A percentile compares a stretch with the other conserved stretches of the same genome.
Conservation (phyloP, 176 grass and related monocot species). For the Rhynchospora tenuis region DNA sequence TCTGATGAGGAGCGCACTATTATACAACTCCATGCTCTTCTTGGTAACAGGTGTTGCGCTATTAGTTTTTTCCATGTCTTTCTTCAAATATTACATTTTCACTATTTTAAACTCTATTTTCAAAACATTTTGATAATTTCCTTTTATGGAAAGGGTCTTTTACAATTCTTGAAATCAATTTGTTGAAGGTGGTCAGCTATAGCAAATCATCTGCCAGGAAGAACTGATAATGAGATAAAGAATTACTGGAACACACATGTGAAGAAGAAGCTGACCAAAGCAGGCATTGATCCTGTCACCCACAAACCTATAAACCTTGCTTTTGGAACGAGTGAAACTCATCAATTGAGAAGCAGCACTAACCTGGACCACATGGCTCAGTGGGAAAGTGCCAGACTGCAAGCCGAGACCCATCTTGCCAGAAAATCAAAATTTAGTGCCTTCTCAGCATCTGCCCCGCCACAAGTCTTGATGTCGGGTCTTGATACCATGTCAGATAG, state of each 20-base stretch:
- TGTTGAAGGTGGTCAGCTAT: constrained; percentile 23
- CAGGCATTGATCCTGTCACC: constrained; percentile 15
- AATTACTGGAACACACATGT: constrained; percentile 28
- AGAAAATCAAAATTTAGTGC: constrained; percentile 26
- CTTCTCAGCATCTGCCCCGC: neutral
- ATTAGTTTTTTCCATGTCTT: neutral
- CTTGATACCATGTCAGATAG: neutral
- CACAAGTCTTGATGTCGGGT: neutral
- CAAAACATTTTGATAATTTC: neutral
- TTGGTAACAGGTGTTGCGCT: neutral
- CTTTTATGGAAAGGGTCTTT: neutral
- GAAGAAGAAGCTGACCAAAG: constrained; percentile 11
- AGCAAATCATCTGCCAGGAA: constrained; percentile 14
- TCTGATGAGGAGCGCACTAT: neutral
- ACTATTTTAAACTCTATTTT: neutral
- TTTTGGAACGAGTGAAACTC: neutral
- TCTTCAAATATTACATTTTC: neutral
- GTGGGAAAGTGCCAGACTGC: constrained; percentile 38
- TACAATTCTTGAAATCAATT: neutral
- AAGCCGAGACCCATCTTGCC: constrained; percentile 34
- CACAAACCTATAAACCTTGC: constrained; percentile 7
- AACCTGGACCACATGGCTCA: constrained; percentile 43
- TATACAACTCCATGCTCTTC: neutral
- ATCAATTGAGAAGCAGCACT: neutral
- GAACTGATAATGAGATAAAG: constrained; percentile 10